Conservation (phyloP, 176 grass and related monocot species). For the Coix lacrymajobi region DNA sequence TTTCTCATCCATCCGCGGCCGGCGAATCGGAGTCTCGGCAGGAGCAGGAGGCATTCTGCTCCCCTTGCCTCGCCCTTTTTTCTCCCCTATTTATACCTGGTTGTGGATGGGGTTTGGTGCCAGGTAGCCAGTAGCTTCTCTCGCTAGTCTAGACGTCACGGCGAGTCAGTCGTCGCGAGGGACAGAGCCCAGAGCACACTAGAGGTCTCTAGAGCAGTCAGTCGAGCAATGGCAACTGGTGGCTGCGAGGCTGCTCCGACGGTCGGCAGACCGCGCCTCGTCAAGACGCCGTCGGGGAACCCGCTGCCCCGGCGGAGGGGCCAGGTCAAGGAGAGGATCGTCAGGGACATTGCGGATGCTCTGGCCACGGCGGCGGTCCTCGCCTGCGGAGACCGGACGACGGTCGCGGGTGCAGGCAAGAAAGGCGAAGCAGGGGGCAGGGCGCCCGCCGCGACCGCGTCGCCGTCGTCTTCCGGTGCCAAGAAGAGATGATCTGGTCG, state of each 20-base stretch:
- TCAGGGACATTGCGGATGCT: constrained; percentile 19
- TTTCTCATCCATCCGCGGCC: background rate
- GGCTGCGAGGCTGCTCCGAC: background rate
- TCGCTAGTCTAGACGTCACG: background rate
- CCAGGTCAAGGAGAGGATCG: constrained; percentile 57
- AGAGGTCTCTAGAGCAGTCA: background rate
- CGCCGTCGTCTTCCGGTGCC: background rate
- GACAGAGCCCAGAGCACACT: background rate
- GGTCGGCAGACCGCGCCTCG: background rate
- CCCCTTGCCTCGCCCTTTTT: background rate
- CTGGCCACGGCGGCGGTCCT: constrained; percentile 1
- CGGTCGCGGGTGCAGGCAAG: background rate
- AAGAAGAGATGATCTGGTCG: constrained; percentile 1
- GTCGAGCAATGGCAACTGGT: constrained; percentile 8
- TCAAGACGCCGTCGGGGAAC: constrained; percentile 44
- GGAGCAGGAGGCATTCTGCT: background rate
- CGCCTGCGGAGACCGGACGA: background rate
- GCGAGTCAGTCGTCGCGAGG: background rate
- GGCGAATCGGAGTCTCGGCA: no score
- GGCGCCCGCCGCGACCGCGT: background rate
- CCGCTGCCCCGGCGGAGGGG: constrained; percentile 65
- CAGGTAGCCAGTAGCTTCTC: background rate
- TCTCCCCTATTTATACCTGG: background rate
- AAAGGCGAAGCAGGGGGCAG: background rate
- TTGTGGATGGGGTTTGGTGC: background rate